These are phyloP conservation scores for Triadica sebifera DNA, from an alignment of 345 rosid genomes.

Conservation along the genomic window DNA sequence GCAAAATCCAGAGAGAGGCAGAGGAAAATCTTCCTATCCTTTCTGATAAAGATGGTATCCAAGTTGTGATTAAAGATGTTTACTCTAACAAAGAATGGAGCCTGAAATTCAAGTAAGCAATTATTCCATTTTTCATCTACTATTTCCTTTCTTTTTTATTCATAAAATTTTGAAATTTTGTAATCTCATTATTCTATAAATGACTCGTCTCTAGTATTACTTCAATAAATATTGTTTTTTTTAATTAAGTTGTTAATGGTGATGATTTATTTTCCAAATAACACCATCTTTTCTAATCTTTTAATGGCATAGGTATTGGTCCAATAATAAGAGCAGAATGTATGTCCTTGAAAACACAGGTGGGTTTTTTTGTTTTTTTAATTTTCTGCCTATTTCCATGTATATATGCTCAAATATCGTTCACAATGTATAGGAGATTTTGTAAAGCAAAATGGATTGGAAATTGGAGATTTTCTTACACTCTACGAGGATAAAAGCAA, in stretches of 20 bases:
- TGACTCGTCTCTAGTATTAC: conserved; percentile 20
- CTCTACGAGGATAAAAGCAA: conserved; percentile 73
- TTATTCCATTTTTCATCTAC: no score
- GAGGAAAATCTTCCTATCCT: conserved; percentile 72
- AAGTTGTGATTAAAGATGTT: conserved; percentile 43
- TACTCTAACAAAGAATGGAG: conserved; percentile 47
- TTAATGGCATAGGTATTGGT: conserved; percentile 64
- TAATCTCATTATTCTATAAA: neutral
- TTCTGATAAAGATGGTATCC: conserved; percentile 58
- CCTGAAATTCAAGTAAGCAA: conserved; percentile 63
- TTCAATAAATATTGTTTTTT: no score
- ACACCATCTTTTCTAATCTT: conserved; percentile 2
- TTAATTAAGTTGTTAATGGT: no score
- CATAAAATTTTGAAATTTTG: neutral
- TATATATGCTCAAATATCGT: neutral
- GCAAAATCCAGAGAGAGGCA: conserved; percentile 52
- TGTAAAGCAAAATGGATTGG: conserved; percentile 46
- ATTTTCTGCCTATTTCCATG: neutral
- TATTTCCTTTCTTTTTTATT: neutral
- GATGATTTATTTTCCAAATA: neutral
- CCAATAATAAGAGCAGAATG: conserved; percentile 82
- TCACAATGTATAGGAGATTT: conserved; percentile 50
- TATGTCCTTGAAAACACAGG: conserved; percentile 85
- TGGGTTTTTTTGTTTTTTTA: conserved; percentile 18
- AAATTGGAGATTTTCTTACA: conserved; percentile 55